Conservation (phyloP, 75 land plant species). For the Isoetes taiwanensis region DNA sequence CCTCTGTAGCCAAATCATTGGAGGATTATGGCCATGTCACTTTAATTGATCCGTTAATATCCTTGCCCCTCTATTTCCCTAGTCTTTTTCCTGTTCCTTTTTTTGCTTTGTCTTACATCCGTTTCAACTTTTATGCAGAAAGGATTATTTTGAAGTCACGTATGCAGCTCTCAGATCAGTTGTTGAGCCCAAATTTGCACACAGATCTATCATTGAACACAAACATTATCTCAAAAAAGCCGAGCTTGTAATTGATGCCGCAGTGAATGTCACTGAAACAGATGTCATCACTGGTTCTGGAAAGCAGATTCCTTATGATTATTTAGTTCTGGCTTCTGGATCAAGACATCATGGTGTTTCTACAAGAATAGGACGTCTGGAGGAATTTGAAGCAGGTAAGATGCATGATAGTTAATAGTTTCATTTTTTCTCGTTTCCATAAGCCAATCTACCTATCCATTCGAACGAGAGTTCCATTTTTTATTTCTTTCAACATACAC, state of each 20-base stretch:
- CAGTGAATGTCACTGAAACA: conserved; percentile 24
- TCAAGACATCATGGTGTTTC: conserved; percentile 24
- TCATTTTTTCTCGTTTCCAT: background rate
- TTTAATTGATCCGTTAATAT: conserved; percentile 52
- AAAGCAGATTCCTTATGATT: conserved; percentile 39
- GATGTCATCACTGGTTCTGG: conserved; percentile 54
- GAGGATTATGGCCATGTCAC: conserved; percentile 27
- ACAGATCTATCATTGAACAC: conserved; percentile 46
- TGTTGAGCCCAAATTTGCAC: conserved; percentile 77
- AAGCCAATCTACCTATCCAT: too few relatives aligned
- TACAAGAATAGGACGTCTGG: conserved; percentile 34
- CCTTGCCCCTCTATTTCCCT: too few relatives aligned
- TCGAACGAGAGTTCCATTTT: too few relatives aligned
- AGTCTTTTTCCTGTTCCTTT: too few relatives aligned
- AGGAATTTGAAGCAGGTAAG: conserved; percentile 34
- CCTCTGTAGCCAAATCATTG: conserved; percentile 20
- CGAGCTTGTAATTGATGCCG: conserved; percentile 24
- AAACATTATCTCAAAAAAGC: conserved; percentile 45
- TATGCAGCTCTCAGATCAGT: conserved; percentile 51
- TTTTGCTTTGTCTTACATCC: too few relatives aligned
- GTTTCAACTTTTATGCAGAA: too few relatives aligned
- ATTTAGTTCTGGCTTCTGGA: conserved; percentile 67
- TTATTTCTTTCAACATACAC: background rate
- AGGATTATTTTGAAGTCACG: too few relatives aligned
- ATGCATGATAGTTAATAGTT: background rate